phyloP scores from a whole-genome alignment of 2,329 filamentous ascomycete genomes.

The Clonostachys rhizophaga region DNA sequence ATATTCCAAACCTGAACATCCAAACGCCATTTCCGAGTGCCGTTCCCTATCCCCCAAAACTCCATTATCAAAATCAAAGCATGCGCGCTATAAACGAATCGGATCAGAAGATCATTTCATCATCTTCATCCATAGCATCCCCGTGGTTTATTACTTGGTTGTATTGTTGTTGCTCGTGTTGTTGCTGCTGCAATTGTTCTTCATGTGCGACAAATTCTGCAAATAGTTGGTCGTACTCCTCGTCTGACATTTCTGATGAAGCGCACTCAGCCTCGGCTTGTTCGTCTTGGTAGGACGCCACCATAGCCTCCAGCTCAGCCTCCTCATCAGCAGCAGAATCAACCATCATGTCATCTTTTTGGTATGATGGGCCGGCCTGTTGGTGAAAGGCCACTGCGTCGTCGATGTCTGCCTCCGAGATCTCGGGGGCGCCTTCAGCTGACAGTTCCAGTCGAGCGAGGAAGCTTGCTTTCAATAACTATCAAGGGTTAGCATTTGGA shows the following conservation, averaged over 20 bases:
- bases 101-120: not conserved
- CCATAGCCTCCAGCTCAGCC: slow-evolving; percentile 51
- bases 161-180: no score
- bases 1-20: slow-evolving; percentile 12
- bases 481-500: not conserved
- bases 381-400: slow-evolving; percentile 35
- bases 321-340: slow-evolving; percentile 44
- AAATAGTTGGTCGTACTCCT: slow-evolving; percentile 62
- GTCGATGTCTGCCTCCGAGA: slow-evolving; percentile 47
- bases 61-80: slow-evolving; percentile 1
- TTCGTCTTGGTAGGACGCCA: slow-evolving; percentile 38
- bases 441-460: slow-evolving; percentile 23
- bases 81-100: not conserved
- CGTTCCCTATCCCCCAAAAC: no score
- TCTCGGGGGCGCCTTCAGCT: slow-evolving; percentile 24
- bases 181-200: not conserved
- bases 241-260: slow-evolving; percentile 39
- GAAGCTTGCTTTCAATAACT: slow-evolving; percentile 30
- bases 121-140: not conserved
- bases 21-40: slow-evolving; percentile 1
- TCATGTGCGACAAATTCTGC: slow-evolving; percentile 28
- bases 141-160: not conserved
- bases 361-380: slow-evolving; percentile 8
- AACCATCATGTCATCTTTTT: slow-evolving; percentile 45
- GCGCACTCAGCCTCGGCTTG: slow-evolving; percentile 14